phyloP scores from a whole-genome alignment of 2,329 filamentous ascomycete species.

The Chaetomium olivaceum region DNA sequence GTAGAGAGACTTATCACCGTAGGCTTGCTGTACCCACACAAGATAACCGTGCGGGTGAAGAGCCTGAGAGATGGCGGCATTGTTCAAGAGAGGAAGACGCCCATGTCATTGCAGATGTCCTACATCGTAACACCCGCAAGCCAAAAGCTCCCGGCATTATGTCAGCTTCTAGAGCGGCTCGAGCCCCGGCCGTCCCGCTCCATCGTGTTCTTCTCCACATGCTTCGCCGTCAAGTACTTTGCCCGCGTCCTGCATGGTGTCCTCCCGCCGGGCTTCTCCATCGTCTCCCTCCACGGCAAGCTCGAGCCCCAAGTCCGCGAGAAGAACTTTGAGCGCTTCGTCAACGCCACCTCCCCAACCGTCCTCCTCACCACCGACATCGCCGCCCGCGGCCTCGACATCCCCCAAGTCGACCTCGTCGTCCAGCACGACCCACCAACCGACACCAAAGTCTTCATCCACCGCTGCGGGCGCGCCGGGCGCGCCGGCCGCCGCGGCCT shows the following conservation, averaged over 20 bases:
- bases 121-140: conserved; percentile 75
- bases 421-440: conserved; percentile 76
- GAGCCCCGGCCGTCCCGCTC: conserved; percentile 77
- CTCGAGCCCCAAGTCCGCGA: conserved; percentile 83
- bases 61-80: conserved; percentile 63
- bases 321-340: conserved; percentile 82
- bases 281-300: conserved; percentile 89
- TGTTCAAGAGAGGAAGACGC: conserved; percentile 80
- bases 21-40: conserved; percentile 89
- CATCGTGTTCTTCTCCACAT: conserved; percentile 92
- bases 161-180: conserved; percentile 67
- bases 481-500: conserved; percentile 84
- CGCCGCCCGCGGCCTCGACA: conserved; percentile 85
- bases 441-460: conserved; percentile 79
- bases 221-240: conserved; percentile 93
- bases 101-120: conserved; percentile 88
- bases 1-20: conserved; percentile 91
- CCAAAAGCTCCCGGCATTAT: conserved; percentile 76
- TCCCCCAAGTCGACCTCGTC: conserved; percentile 87
- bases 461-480: conserved; percentile 86
- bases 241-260: conserved; percentile 74
- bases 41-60: conserved; percentile 91
- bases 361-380: conserved; percentile 92
- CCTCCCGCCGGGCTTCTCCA: conserved; percentile 65
- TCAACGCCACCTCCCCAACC: conserved; percentile 70